These are phyloP conservation scores for Melanogaster broomeanus DNA, from an alignment of 768 basidiomycete species.

Conservation along the genomic window DNA sequence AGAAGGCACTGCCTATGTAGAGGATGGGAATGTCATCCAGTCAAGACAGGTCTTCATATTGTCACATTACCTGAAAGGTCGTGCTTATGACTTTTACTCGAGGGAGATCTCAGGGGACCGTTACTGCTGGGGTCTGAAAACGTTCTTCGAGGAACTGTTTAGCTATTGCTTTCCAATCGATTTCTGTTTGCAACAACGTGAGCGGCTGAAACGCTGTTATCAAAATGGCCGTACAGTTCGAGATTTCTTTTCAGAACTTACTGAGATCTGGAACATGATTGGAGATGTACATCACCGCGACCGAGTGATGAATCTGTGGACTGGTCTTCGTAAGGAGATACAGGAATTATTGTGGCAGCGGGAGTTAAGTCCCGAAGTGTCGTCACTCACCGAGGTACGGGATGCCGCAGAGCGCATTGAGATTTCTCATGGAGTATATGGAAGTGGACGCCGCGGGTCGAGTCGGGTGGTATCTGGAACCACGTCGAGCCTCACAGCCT, in stretches of 20 bases:
- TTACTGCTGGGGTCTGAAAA: conserved; percentile 25
- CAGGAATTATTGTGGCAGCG: conserved; percentile 32
- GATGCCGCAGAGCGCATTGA: conserved; percentile 34
- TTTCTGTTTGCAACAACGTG: conserved; percentile 21
- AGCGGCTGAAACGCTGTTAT: conserved; percentile 17
- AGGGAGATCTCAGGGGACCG: conserved; percentile 27
- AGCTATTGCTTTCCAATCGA: conserved; percentile 38
- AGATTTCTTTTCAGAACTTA: conserved; percentile 36
- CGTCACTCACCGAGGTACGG: conserved; percentile 25
- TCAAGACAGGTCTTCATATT: conserved; percentile 21
- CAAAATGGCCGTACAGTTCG: conserved; percentile 32
- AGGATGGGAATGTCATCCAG: conserved; percentile 14
- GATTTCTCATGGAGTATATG: conserved; percentile 18
- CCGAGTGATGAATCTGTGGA: conserved; percentile 36
- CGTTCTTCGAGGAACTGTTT: conserved; percentile 37
- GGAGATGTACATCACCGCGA: conserved; percentile 29
- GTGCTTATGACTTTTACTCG: conserved; percentile 35
- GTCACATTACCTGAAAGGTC: conserved; percentile 31
- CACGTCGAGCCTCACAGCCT: too few species aligned
- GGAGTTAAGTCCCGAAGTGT: conserved; percentile 26
- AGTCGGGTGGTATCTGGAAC: too few species aligned
- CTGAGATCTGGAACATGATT: conserved; percentile 35
- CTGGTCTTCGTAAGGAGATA: conserved; percentile 25
- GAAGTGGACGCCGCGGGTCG: not conserved
- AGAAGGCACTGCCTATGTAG: conserved; percentile 22